Conservation (phyloP, 2,329 filamentous ascomycete genomes). For the Pezicula rhizophila region DNA sequence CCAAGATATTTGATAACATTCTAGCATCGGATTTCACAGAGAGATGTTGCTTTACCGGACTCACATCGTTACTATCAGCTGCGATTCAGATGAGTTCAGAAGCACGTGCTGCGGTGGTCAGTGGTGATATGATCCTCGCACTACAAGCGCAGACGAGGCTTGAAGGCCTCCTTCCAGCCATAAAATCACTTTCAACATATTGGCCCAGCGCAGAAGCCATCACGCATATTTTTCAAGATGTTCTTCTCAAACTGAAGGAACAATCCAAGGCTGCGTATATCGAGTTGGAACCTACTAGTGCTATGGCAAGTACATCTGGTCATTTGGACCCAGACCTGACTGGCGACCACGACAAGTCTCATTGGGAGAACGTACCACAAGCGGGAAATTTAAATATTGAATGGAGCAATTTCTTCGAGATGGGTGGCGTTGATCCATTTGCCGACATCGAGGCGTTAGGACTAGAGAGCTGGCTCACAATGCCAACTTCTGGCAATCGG, state of each 20-base stretch:
- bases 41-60: slow-evolving; percentile 4
- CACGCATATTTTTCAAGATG: neutral
- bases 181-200: slow-evolving; percentile 3
- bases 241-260: neutral
- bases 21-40: neutral
- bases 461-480: slow-evolving; percentile 1
- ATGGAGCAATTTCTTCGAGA: slow-evolving; percentile 1
- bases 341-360: neutral
- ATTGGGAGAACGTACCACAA: neutral
- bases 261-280: neutral
- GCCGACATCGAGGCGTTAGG: neutral
- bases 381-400: neutral
- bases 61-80: slow-evolving; percentile 2
- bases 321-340: neutral
- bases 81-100: slow-evolving; percentile 5
- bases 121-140: slow-evolving; percentile 1
- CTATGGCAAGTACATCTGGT: neutral
- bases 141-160: slow-evolving; percentile 1
- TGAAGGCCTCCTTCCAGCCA: slow-evolving; percentile 3
- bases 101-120: neutral
- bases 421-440: neutral
- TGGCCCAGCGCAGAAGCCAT: slow-evolving; percentile 9
- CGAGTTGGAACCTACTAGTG: neutral
- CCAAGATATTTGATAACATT: slow-evolving; percentile 1
- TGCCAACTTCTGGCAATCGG: neutral